These are phyloP conservation scores for Neostapfia colusana DNA, from an alignment of 176 grass and related monocot genomes.

Conservation along the genomic window DNA sequence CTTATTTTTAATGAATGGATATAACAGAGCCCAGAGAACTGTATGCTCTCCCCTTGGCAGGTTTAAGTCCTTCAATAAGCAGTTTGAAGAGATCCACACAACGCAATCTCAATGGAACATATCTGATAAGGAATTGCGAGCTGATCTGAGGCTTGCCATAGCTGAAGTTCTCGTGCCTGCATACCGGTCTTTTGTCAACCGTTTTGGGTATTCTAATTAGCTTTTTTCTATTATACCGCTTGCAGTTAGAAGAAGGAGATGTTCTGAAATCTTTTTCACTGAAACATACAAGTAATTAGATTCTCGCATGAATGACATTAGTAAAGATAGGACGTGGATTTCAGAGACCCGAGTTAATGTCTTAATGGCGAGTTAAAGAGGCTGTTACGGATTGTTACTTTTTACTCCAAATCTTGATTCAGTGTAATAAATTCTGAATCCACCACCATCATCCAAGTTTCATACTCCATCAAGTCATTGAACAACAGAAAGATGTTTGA, in stretches of 20 bases:
- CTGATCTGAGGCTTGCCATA: slow-evolving; percentile 61
- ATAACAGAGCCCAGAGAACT: background rate
- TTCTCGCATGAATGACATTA: background rate
- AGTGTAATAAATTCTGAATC: slow-evolving; percentile 1
- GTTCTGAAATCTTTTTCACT: background rate
- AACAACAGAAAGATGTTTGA: slow-evolving; percentile 13
- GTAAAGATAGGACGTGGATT: background rate
- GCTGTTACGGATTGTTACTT: background rate
- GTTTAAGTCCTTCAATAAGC: slow-evolving; percentile 72
- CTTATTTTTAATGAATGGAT: background rate
- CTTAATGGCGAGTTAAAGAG: background rate
- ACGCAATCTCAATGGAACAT: slow-evolving; percentile 68
- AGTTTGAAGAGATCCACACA: slow-evolving; percentile 65
- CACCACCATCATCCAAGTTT: slow-evolving; percentile 10
- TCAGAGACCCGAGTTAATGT: background rate
- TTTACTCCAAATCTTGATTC: background rate
- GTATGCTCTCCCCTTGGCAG: slow-evolving; percentile 20
- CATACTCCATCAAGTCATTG: slow-evolving; percentile 1
- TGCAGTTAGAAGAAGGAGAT: background rate
- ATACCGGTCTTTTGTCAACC: slow-evolving; percentile 63
- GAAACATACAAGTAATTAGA: background rate
- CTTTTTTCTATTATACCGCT: background rate
- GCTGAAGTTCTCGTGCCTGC: slow-evolving; percentile 69
- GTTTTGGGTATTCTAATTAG: slow-evolving; percentile 57
- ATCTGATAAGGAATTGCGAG: slow-evolving; percentile 63